Conservation (phyloP, 768 basidiomycete species). For the Guyanaporus albipodus region DNA sequence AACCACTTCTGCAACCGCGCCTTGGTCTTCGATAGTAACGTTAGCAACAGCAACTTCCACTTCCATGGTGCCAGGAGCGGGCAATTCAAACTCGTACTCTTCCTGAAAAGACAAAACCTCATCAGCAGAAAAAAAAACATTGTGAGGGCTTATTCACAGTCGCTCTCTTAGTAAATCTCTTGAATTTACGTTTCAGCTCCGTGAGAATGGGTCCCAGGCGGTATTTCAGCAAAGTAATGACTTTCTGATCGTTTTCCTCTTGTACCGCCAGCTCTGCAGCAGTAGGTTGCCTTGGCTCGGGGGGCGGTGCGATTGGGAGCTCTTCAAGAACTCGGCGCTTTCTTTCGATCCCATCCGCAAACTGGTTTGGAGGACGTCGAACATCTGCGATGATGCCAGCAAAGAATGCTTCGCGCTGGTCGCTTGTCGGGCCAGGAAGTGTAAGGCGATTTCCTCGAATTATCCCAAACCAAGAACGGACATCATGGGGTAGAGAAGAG, state of each 20-base stretch:
- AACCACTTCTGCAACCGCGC: constrained; percentile 43
- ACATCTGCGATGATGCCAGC: constrained; percentile 65
- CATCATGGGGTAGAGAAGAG: constrained; percentile 69
- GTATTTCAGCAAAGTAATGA: constrained; percentile 79
- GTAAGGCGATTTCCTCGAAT: constrained; percentile 71
- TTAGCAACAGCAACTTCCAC: constrained; percentile 36
- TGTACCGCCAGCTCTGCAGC: constrained; percentile 80
- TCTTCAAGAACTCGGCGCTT: constrained; percentile 81
- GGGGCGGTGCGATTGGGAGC: constrained; percentile 83
- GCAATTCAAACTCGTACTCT: constrained; percentile 60
- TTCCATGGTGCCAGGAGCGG: constrained; percentile 23
- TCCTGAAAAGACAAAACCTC: constrained; percentile 44
- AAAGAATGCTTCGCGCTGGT: constrained; percentile 75
- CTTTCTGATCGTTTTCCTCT: constrained; percentile 73
- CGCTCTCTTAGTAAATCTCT: constrained; percentile 80
- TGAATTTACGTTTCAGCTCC: constrained; percentile 90
- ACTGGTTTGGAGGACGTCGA: constrained; percentile 74
- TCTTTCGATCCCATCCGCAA: constrained; percentile 84
- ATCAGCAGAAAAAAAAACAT: constrained; percentile 4
- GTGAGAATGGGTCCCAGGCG: constrained; percentile 86
- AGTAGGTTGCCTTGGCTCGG: constrained; percentile 79
- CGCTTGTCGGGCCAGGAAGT: constrained; percentile 46
- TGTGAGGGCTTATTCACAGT: constrained; percentile 45
- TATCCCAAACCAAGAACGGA: constrained; percentile 87
- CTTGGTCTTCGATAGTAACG: constrained; percentile 36